Evolutionary conservation across 176 grass and related monocot genomes (phyloP).

Genomic region (Hordeum marinum): DNA sequence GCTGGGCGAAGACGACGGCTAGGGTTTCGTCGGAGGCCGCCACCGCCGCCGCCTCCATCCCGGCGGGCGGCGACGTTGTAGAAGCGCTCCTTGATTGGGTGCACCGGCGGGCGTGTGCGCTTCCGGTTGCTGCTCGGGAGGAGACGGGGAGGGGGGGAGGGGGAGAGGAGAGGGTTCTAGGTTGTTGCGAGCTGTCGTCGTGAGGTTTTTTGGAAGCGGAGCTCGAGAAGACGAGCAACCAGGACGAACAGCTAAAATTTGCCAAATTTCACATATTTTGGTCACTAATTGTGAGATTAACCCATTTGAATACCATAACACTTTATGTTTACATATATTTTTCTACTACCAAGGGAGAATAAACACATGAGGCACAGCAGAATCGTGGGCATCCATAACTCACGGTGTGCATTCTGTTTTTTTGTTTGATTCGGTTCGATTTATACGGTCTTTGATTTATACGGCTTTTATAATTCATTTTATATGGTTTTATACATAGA

Average conservation of each 20-base stretch:
- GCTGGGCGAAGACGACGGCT: slow-evolving; percentile 50
- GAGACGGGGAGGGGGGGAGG: not conserved
- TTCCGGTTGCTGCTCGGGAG: not conserved
- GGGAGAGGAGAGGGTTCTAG: slow-evolving; percentile 9
- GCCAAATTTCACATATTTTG: not conserved
- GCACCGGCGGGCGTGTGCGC: not conserved
- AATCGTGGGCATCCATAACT: no score
- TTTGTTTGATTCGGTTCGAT: no score
- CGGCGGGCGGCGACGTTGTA: not conserved
- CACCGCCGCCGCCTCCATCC: slow-evolving; percentile 13
- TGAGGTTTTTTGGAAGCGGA: slow-evolving; percentile 11
- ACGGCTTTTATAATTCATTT: no score
- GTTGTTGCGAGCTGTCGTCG: not conserved
- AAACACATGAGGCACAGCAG: no score
- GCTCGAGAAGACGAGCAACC: not conserved
- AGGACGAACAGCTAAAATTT: not conserved
- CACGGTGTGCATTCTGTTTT: no score
- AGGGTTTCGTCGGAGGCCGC: slow-evolving; percentile 56
- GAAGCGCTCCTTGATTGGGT: not conserved
- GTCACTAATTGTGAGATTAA: not conserved
- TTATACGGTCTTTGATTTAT: no score
- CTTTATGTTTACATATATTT: not conserved
- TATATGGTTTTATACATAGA: no score
- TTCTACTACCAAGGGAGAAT: no score
- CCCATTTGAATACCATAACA: not conserved